Evolutionary conservation across 371 early-diverging fungal genomes (phyloP).

Genomic region (Catenaria anguillulae): DNA sequence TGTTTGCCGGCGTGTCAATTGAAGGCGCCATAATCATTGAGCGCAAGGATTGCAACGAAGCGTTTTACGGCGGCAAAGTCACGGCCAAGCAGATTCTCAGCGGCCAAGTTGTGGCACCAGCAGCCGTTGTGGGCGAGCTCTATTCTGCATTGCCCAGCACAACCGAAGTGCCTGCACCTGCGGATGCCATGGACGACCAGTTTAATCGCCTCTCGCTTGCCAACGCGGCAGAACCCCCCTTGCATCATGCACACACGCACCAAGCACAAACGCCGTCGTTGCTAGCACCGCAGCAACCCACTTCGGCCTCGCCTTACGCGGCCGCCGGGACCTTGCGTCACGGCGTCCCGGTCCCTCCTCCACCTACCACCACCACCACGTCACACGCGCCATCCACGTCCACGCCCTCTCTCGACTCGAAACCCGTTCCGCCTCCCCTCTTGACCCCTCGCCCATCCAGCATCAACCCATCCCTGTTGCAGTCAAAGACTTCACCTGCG

Average conservation of each 20-base stretch:
- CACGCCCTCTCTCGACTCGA: no score
- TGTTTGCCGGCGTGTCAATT: conserved; percentile 69
- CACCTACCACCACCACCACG: no score
- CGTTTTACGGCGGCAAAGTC: conserved; percentile 65
- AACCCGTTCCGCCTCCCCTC: no score
- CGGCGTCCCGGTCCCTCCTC: no score
- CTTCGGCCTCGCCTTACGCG: not conserved
- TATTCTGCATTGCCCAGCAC: conserved; percentile 41
- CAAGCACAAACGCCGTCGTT: not conserved
- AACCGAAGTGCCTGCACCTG: no score
- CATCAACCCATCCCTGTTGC: no score
- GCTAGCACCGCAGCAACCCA: not conserved
- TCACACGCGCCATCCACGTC: no score
- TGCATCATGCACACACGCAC: not conserved
- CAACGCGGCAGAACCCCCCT: not conserved
- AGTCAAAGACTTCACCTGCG: no score
- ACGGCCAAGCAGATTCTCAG: conserved; percentile 62
- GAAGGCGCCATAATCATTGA: no score
- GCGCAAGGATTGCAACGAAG: conserved; percentile 8
- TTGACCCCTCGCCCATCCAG: no score
- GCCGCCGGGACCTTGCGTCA: no score
- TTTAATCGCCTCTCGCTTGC: not conserved
- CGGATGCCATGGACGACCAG: not conserved
- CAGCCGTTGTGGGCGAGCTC: conserved; percentile 61
- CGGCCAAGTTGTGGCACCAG: conserved; percentile 62